Base-by-base conservation (phyloP, 257 asterid genomes). In the Solanum habrochaites region DNA sequence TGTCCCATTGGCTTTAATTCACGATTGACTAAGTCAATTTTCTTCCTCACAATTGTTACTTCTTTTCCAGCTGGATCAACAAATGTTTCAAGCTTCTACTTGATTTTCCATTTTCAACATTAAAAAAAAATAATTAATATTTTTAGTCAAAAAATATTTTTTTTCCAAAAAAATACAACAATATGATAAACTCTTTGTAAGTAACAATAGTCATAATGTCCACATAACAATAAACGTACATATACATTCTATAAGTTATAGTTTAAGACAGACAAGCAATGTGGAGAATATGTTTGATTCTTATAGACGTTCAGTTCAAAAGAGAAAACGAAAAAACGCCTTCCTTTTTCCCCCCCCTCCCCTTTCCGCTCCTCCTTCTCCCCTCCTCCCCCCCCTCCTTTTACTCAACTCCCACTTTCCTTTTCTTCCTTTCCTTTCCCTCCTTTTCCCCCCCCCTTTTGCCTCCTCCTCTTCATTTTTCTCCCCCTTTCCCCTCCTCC, bases 61-160 rank as follows among this genome's bases (percentile, higher is more conserved):
- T 96, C 99, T 85, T 95, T 96, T 87, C 98, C 92, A 92, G 89
- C 93, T 39, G 98, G 99, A 93, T 96, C 99, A 56, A 90, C 92
- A 87, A 96, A 90, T 8, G 88, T 93, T 90, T 96, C 98, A 70
- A 96, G 95, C 86, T 94, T 98, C 98, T 95, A 90, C 91, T 90
- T 91, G 93, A 89, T 90, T 85, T 82, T 7, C 85, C 88, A 74
- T 69, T 70, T 37, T 15, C 7, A 69, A 31, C 20, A 29, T 5
- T 0, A 29, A 29, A 12, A 14, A 64, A 25, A 9, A 58, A 20
- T 3, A n/a, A 64, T 66, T 16, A 52, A 16, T 52, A 18, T 52
- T 16, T 52, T 6, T 52, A 6, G n/a, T 56, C n/a, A 56, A 56
- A n/a, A 52, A 56, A 16, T 4, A 3, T 32, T 5, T 37, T 18